Evolutionary conservation across 495 filamentous ascomycete species (phyloP), one percentile per base, ranked within the genome.

Genomic region (Rostrohypoxylon terebratum): DNA sequence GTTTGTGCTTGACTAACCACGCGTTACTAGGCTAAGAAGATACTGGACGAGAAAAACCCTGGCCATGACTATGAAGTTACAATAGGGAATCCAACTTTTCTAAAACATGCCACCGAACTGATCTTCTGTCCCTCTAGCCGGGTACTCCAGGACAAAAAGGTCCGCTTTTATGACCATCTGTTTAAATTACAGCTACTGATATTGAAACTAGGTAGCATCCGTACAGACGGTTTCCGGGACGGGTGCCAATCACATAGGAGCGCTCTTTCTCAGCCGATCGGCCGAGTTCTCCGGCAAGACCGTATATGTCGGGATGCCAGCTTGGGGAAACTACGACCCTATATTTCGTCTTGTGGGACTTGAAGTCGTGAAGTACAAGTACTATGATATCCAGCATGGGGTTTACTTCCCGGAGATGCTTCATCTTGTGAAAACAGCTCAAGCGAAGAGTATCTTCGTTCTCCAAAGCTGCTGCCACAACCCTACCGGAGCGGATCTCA

Each of bases 281-380:
- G 42, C 42, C n/a, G 42, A 45, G 42, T 45, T 45, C 42, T 45
- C 42, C 16, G 42, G 42, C 42, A 45, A 45, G 42, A 45, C 42
- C 16, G 42, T 6, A 2, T 45, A 45, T 20, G 8, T 45, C 42
- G 42, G 42, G n/a, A 45, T 20, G 1, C 42, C 42, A 7, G 42
- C 42, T 13, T 45, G 42, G 42, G 42, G 42, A 4, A 45, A 45
- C 42, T 45, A 45, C 42, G 42, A 45, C 42, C 42, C 42, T 4
- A 45, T 45, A 18, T 20, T 45, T 8, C n/a, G 42, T 20, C 42
- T 45, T 13, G 42, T 45, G 5, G 42, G 42, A 16, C 16, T 45
- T 0, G 42, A 45, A 9, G 16, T 45, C 42, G 16, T 13, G 18
- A 45, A 45, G 5, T 45, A 45, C 16, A 45, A 45, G n/a, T 45